These are phyloP conservation scores for Meira nashicola DNA, from an alignment of 1,284 basidiomycete genomes.

Conservation along the genomic window DNA sequence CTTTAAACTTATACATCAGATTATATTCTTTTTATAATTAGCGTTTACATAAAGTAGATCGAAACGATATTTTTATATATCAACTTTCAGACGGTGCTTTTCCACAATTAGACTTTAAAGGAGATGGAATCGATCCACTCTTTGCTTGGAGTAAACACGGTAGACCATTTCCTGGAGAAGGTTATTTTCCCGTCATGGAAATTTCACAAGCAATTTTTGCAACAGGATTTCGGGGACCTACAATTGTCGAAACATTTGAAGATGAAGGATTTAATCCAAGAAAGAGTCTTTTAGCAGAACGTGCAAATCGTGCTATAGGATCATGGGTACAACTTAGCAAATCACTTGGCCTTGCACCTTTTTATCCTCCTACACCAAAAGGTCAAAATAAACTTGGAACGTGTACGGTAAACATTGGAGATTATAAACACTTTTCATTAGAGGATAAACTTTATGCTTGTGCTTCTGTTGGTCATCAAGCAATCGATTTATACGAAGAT, in stretches of 20 bases:
- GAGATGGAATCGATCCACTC: not conserved
- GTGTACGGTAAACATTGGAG: not conserved
- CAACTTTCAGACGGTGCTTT: not conserved
- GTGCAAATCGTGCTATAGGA: not conserved
- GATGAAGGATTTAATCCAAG: not conserved
- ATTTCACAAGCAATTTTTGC: conserved; percentile 1
- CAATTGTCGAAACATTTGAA: not conserved
- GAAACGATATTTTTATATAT: not conserved
- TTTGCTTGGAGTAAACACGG: conserved; percentile 1
- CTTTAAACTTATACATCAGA: too few species aligned
- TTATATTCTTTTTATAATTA: not conserved
- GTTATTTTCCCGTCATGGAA: not conserved
- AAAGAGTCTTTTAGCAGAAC: not conserved
- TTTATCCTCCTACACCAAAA: not conserved
- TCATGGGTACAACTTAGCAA: not conserved
- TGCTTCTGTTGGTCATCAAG: not conserved
- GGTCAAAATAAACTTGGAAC: conserved; percentile 5
- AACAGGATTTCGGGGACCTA: not conserved
- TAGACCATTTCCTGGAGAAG: not conserved
- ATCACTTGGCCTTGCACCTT: not conserved
- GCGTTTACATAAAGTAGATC: not conserved
- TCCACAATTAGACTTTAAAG: not conserved
- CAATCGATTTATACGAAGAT: conserved; percentile 1
- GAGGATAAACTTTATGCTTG: conserved; percentile 1
- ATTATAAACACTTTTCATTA: not conserved